Evolutionary conservation across 2,329 filamentous ascomycete species (phyloP), one percentile per base, ranked within the genome.

Genomic region (Westerdykella sp.): DNA sequence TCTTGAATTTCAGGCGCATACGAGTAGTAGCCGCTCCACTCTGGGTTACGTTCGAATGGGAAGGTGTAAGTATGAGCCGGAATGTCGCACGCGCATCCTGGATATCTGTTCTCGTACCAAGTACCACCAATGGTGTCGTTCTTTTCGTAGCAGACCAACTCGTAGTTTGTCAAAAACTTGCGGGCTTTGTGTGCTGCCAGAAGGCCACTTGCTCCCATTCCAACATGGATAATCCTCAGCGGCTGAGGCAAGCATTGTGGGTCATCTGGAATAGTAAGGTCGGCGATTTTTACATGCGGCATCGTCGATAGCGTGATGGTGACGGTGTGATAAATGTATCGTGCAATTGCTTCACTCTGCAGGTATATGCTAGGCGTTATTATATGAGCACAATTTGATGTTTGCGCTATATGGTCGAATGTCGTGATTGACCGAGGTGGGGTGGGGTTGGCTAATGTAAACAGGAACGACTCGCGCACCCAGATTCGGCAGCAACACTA

Each of bases 111-210:
- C 46, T 68, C 66, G 1, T 69, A 51, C 68, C 69, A 71, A 3
- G 67, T 70, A 11, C 55, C 66, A 46, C 65, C 63, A 34, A 70
- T 63, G 34, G 68, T 64, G 25, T 56, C 53, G 45, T 70, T 71
- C 51, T 70, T 70, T 47, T 71, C 69, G 45, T 71, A 72, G 4
- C 71, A 63, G 13, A 68, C 59, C 49, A 68, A 64, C 31, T 70
- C 70, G n/a, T 73, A 60, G 47, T 69, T 72, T 7, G 48, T 48
- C 37, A 73, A 67, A 16, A 62, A 60, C 14, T 58, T 59, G 40
- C 61, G 60, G 3, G 71, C 52, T 52, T 73, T 73, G 55, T 72
- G 70, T 2, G 69, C 69, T 39, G 70, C 48, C 15, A 63, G 48
- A 1, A 73, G 54, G 0, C 71, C 71, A 11, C 68, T 66, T 1